These are phyloP conservation scores for Digitaria exilis DNA, from an alignment of 202 grass and related monocot species.

Conservation along the genomic window DNA sequence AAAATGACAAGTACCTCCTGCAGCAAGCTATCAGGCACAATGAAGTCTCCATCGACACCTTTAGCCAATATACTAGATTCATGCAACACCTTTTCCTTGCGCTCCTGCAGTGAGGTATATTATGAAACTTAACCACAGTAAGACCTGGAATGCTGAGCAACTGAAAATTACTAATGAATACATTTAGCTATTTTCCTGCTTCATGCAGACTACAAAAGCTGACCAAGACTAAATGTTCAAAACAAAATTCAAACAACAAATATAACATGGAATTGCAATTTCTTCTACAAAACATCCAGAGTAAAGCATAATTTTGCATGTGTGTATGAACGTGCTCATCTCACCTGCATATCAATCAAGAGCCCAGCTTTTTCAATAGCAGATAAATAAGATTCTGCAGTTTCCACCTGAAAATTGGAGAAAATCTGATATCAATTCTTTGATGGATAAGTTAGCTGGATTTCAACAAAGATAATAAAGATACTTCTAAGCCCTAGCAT, in stretches of 20 bases:
- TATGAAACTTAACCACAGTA: constrained; percentile 21
- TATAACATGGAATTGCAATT: neutral
- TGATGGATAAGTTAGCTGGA: constrained; percentile 1
- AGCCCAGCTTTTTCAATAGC: constrained; percentile 70
- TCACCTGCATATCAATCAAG: constrained; percentile 85
- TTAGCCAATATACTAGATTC: constrained; percentile 62
- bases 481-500: constrained; percentile 5
- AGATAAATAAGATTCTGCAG: constrained; percentile 80
- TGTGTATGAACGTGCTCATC: constrained; percentile 26
- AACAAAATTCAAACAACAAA: constrained; percentile 12
- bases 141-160: constrained; percentile 8
- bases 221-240: neutral
- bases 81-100: constrained; percentile 67
- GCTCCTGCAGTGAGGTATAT: constrained; percentile 55
- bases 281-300: neutral
- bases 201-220: constrained; percentile 16
- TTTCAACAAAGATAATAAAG: constrained; percentile 6
- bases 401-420: constrained; percentile 74
- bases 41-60: constrained; percentile 63
- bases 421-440: constrained; percentile 11
- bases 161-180: neutral
- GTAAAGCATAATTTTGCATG: neutral
- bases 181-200: neutral
- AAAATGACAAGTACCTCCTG: constrained; percentile 64
- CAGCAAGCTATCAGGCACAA: constrained; percentile 65